Evolutionary conservation across 345 rosid species (phyloP).

Genomic region (Camelina neglecta): DNA sequence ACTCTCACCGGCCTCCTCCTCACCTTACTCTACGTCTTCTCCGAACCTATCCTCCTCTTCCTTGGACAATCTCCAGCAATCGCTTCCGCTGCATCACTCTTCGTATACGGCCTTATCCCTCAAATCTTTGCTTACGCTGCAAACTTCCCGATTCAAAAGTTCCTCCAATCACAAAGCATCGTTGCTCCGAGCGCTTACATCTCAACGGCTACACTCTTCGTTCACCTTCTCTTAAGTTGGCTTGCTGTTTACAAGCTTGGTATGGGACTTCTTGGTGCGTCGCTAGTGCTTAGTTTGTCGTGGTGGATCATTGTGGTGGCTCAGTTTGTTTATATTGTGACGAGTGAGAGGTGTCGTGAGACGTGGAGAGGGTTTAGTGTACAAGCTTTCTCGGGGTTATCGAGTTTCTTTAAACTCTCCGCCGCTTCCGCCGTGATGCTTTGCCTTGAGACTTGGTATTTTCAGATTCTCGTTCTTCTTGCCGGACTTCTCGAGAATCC

Average conservation of each 20-base stretch:
- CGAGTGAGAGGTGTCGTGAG: constrained; percentile 49
- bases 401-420: constrained; percentile 57
- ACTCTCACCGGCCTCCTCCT: constrained; percentile 53
- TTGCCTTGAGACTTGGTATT: constrained; percentile 67
- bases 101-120: constrained; percentile 64
- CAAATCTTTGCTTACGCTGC: constrained; percentile 65
- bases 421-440: constrained; percentile 72
- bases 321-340: constrained; percentile 55
- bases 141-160: constrained; percentile 69
- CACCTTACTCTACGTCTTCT: constrained; percentile 53
- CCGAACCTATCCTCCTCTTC: constrained; percentile 51
- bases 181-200: constrained; percentile 67
- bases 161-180: constrained; percentile 64
- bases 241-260: constrained; percentile 48
- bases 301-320: constrained; percentile 67
- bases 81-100: constrained; percentile 62
- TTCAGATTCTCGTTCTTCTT: constrained; percentile 59
- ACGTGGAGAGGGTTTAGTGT: constrained; percentile 57
- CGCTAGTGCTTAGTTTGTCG: constrained; percentile 59
- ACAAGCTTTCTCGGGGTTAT: constrained; percentile 55
- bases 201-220: constrained; percentile 46
- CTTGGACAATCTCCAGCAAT: constrained; percentile 59
- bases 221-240: constrained; percentile 57
- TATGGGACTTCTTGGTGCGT: constrained; percentile 58
- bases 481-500: constrained; percentile 65